Base-by-base conservation (phyloP, 306 rosid genomes). In the Begonia loranthoides region DNA sequence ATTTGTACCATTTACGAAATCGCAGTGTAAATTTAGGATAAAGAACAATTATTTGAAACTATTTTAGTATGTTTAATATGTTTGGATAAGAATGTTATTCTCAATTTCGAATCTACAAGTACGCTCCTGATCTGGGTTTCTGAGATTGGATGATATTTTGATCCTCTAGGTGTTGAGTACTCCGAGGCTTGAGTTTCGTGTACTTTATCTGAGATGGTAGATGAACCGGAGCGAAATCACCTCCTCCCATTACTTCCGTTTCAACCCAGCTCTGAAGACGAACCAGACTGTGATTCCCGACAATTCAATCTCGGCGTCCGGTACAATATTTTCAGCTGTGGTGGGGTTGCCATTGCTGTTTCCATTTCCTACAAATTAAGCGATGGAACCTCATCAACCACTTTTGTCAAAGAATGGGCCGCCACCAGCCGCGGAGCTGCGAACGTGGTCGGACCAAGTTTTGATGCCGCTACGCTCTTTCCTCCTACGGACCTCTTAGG, bases 401-500 rank as follows among this genome's bases (percentile, higher is more conserved):
- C 13, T 8, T 64, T 64, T 15, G 40, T 56, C 9, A 56, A 64
- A 45, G 28, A 17, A 3, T 64, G 62, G 52, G 64, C 76, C 0
- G 71, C 71, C 4, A 14, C 13, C 6, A 11, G 63, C 0, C 45
- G 57, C 47, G 57, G 53, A 15, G 1, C 19, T 5, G 12, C 28
- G 8, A 12, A 5, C 6, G n/a, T 16, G 12, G 13, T 36, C 45
- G 54, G 49, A 19, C 69, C 62, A 24, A 43, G 3, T 22, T 56
- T 64, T 14, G 51, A 49, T 6, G 45, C 59, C 2, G 75, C 62
- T 6, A 41, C 17, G 45, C 53, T 76, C 49, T 76, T 64, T 57
- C 81, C 81, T 1, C 63, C 70, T 0, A 48, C 19, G 43, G 44
- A 65, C 19, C 45, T 64, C 38, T 71, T 17, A 39, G 57, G 44